A percentile compares a stretch with the other conserved stretches of the same genome.
phyloP scores from a whole-genome alignment of 176 grass and related monocot genomes.

The Oryza meridionalis region DNA sequence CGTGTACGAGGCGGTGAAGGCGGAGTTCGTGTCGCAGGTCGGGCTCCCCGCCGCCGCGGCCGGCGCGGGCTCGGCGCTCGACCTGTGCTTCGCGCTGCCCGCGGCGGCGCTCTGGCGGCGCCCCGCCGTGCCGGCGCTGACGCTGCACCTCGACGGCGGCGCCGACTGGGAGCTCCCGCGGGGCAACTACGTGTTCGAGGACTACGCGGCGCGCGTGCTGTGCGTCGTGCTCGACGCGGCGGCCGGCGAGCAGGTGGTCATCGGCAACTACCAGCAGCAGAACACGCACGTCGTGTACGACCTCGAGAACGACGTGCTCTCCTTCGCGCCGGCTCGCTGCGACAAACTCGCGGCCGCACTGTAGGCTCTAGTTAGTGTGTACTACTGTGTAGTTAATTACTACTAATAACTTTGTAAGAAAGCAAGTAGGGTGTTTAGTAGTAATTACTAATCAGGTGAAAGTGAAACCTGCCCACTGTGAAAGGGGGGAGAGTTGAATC shows the following conservation, averaged over 20 bases:
- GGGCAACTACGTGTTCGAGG: constrained; percentile 66
- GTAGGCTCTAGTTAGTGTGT: constrained; percentile 6
- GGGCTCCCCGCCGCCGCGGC: constrained; percentile 29
- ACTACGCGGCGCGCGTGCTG: constrained; percentile 51
- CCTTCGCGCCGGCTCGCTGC: constrained; percentile 72
- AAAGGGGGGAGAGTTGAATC: background rate
- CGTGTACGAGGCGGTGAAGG: constrained; percentile 61
- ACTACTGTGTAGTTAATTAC: background rate
- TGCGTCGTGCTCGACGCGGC: constrained; percentile 73
- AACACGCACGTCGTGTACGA: constrained; percentile 90
- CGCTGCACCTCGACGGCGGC: constrained; percentile 80
- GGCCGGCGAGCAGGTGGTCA: constrained; percentile 54
- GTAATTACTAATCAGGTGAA: background rate
- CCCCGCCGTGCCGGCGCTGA: constrained; percentile 58
- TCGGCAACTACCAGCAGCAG: constrained; percentile 97
- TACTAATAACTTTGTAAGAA: background rate
- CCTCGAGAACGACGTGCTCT: constrained; percentile 55
- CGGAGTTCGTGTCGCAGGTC: constrained; percentile 61
- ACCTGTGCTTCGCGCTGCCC: constrained; percentile 71
- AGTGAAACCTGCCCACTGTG: background rate
- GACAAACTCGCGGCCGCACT: constrained; percentile 49
- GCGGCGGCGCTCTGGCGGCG: constrained; percentile 36
- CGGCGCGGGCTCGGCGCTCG: constrained; percentile 42
- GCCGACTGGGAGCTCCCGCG: constrained; percentile 76
- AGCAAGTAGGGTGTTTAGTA: background rate